phyloP scores from a whole-genome alignment of 768 basidiomycete species.

The Termitomyces sp. region DNA sequence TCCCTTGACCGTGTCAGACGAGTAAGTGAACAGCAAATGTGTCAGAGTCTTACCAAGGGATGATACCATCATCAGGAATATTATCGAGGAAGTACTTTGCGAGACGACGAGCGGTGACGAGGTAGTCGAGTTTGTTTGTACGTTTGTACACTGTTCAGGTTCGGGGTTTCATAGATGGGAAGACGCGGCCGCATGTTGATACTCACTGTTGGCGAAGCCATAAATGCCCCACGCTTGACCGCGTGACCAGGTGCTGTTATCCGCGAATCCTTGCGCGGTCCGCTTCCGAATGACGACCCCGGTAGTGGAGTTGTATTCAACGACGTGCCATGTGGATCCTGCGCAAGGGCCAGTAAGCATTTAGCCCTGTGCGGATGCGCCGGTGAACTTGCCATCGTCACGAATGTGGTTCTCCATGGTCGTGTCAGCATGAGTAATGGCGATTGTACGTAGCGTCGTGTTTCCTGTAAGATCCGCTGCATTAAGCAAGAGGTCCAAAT shows the following conservation, averaged over 20 bases:
- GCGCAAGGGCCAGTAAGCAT: not conserved
- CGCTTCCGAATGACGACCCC: slow-evolving; percentile 51
- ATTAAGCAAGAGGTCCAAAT: slow-evolving; percentile 61
- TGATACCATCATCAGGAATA: slow-evolving; percentile 53
- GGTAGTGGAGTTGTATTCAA: slow-evolving; percentile 64
- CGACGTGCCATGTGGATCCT: slow-evolving; percentile 56
- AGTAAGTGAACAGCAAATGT: not conserved
- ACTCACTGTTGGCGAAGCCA: slow-evolving; percentile 65
- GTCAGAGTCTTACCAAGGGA: slow-evolving; percentile 49
- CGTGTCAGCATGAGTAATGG: slow-evolving; percentile 58
- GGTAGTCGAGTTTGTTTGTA: slow-evolving; percentile 43
- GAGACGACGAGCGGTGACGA: slow-evolving; percentile 53
- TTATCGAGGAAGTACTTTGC: slow-evolving; percentile 56
- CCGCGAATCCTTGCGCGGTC: slow-evolving; percentile 60
- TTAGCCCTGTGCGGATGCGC: not conserved
- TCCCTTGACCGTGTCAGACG: slow-evolving; percentile 40
- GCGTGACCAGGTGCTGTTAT: slow-evolving; percentile 68
- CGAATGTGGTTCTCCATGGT: slow-evolving; percentile 67
- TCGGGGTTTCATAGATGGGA: not conserved
- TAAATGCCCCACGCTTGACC: slow-evolving; percentile 72
- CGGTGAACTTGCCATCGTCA: slow-evolving; percentile 41
- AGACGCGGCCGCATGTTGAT: not conserved
- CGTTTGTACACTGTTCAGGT: slow-evolving; percentile 48
- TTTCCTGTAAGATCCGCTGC: slow-evolving; percentile 56
- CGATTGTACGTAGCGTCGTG: slow-evolving; percentile 53